phyloP scores from a whole-genome alignment of 768 basidiomycete species.

The Floccularia luteovirens region DNA sequence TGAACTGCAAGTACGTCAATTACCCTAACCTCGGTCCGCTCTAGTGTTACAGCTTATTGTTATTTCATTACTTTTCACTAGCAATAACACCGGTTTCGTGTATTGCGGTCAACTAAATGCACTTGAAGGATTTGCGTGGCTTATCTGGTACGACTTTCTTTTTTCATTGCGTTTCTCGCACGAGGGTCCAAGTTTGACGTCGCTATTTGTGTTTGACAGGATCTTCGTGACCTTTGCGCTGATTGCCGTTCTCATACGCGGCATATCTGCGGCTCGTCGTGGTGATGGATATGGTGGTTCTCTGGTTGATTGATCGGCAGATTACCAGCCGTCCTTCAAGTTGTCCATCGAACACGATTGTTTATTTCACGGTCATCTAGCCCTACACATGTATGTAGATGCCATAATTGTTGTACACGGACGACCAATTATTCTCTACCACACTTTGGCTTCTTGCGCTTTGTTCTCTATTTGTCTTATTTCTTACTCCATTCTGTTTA shows the following conservation, averaged over 20 bases:
- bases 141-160: slow-evolving; percentile 47
- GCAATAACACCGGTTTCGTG: slow-evolving; percentile 34
- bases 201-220: slow-evolving; percentile 31
- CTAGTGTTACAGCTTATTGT: background rate
- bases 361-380: no score
- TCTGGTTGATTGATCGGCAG: slow-evolving; percentile 9
- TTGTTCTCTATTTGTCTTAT: no score
- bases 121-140: slow-evolving; percentile 68
- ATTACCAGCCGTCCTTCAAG: no score
- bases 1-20: slow-evolving; percentile 57
- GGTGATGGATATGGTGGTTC: slow-evolving; percentile 61
- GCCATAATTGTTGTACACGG: no score
- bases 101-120: slow-evolving; percentile 79
- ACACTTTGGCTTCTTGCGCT: no score
- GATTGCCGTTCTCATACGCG: slow-evolving; percentile 51
- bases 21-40: no score
- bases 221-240: slow-evolving; percentile 56
- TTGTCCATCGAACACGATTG: no score
- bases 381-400: no score
- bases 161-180: background rate
- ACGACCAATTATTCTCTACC: no score
- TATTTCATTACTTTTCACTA: slow-evolving; percentile 7
- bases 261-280: slow-evolving; percentile 46
- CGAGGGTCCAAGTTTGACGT: background rate
- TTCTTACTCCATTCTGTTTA: no score